Evolutionary conservation across 1,139 yeast species (phyloP).

Genomic region (Saccharomyces uvarum): DNA sequence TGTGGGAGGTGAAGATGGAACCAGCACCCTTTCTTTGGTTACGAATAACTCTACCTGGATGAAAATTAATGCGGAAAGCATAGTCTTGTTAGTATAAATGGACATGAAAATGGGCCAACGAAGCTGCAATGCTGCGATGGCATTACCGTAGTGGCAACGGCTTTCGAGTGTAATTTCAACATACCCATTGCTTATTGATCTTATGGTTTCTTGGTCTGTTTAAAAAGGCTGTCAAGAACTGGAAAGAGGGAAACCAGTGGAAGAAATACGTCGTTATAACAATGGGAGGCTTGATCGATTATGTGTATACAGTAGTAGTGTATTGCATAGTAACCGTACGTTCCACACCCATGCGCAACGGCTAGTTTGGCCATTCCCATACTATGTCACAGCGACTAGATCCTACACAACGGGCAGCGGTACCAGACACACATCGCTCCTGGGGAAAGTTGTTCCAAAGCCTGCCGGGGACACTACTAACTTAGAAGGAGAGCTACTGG

Average conservation of each 20-base stretch:
- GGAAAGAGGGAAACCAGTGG: background rate
- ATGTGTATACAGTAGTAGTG: background rate
- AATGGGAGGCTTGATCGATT: background rate
- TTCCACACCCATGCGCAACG: background rate
- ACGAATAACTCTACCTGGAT: constrained; percentile 98
- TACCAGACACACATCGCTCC: background rate
- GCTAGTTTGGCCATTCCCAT: background rate
- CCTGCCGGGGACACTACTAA: background rate
- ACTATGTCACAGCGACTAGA: background rate
- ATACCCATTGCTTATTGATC: constrained; percentile 30
- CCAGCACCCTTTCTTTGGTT: constrained; percentile 99
- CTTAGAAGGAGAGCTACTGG: background rate
- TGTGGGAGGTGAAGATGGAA: constrained; percentile 98
- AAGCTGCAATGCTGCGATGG: background rate
- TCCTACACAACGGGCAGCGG: background rate
- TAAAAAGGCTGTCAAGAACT: background rate
- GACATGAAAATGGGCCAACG: background rate
- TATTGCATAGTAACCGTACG: background rate
- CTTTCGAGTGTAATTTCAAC: constrained; percentile 5
- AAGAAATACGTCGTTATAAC: background rate
- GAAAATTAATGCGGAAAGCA: background rate
- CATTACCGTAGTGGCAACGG: background rate
- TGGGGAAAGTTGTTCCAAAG: background rate
- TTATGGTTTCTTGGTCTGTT: constrained; percentile 21
- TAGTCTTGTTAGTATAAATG: background rate